Conservation (phyloP, 164 flowering plant genomes). For the Platanus orientalis region DNA sequence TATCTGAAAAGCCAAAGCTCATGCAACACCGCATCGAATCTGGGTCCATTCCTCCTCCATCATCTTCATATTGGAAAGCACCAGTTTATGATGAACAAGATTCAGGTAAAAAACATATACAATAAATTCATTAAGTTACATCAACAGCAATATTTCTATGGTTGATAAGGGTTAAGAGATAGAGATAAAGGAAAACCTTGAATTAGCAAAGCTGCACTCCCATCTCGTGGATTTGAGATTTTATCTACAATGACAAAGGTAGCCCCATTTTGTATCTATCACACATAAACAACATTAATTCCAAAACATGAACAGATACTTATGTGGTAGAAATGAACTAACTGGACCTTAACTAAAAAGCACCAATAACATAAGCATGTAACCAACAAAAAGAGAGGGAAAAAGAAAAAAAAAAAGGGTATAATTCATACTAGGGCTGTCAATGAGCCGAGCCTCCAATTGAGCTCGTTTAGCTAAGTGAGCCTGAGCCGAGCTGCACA, state of each 20-base stretch:
- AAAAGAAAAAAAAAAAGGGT: not conserved
- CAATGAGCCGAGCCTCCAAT: too few relatives aligned
- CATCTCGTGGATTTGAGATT: slow-evolving; percentile 65
- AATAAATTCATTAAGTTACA: not conserved
- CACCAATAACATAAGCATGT: too few relatives aligned
- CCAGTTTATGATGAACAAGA: slow-evolving; percentile 1
- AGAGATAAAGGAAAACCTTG: slow-evolving; percentile 65
- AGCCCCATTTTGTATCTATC: slow-evolving; percentile 89
- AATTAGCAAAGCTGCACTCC: slow-evolving; percentile 71
- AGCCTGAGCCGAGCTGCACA: too few relatives aligned
- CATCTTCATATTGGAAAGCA: slow-evolving; percentile 43
- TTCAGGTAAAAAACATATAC: not conserved
- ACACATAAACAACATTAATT: not conserved
- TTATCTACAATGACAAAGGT: slow-evolving; percentile 80
- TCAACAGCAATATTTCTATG: not conserved
- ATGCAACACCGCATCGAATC: slow-evolving; percentile 74
- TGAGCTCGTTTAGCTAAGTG: too few relatives aligned
- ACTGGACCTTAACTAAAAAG: not conserved
- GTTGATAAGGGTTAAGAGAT: not conserved
- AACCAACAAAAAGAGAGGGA: not conserved
- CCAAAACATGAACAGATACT: not conserved
- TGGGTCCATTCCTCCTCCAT: slow-evolving; percentile 99
- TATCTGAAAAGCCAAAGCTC: slow-evolving; percentile 97
- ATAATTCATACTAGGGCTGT: not conserved
- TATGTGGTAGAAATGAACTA: not conserved